phyloP scores from a whole-genome alignment of 2,329 filamentous ascomycete genomes.

The Fusarium sp. region DNA sequence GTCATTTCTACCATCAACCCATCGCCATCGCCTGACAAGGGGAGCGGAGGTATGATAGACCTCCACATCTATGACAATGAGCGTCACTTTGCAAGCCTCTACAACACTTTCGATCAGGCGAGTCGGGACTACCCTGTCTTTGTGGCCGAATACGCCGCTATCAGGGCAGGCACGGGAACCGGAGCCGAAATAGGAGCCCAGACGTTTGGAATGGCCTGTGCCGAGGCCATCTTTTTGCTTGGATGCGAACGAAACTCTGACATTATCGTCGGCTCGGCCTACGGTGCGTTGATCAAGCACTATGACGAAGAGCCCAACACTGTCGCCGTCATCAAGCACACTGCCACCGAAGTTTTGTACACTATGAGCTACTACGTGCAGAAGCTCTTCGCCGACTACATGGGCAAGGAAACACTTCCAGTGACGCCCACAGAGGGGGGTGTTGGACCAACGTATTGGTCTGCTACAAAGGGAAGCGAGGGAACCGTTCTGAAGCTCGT shows the following conservation, averaged over 20 bases:
- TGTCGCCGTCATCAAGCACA: neutral
- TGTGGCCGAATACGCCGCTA: neutral
- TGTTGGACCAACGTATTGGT: neutral
- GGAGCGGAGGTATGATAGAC: neutral
- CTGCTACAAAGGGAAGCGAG: neutral
- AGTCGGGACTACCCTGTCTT: neutral
- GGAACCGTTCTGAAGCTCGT: neutral
- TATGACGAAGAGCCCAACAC: neutral
- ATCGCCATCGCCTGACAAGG: neutral
- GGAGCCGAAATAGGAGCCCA: neutral
- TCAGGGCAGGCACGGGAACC: neutral
- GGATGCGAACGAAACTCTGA: neutral
- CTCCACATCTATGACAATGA: neutral
- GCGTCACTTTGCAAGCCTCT: neutral
- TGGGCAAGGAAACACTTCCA: neutral
- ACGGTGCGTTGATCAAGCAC: neutral
- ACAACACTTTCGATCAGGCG: neutral
- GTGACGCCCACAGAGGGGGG: neutral
- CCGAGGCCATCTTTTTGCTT: neutral
- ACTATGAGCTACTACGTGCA: neutral
- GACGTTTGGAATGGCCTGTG: neutral
- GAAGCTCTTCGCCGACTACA: neutral
- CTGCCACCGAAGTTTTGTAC: neutral
- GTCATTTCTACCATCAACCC: neutral
- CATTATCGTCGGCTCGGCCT: neutral